These are phyloP conservation scores for Primulina huaijiensis DNA, from an alignment of 257 asterid genomes.

Conservation along the genomic window DNA sequence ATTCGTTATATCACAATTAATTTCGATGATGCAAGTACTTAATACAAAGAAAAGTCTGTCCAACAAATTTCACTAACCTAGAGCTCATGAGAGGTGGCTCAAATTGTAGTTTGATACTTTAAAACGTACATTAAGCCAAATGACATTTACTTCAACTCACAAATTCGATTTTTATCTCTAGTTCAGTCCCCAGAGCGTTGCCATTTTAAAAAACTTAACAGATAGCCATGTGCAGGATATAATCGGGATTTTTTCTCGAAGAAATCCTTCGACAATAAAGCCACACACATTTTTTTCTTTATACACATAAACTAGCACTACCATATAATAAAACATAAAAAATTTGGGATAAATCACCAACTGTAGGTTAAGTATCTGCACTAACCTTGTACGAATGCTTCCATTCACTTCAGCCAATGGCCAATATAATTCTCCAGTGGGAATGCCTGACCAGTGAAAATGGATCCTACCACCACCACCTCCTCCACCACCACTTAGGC, in stretches of 20 bases:
- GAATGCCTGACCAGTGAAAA: conserved; percentile 92
- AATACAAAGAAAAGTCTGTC: conserved; percentile 10
- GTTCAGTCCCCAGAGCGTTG: background rate
- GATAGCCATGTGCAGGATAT: background rate
- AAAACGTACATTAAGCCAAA: no score
- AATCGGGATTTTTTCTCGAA: background rate
- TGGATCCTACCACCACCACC: conserved; percentile 99
- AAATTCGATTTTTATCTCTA: background rate
- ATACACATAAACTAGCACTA: background rate
- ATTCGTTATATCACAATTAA: background rate
- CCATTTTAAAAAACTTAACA: background rate
- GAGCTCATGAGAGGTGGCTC: background rate
- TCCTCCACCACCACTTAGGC: conserved; percentile 74
- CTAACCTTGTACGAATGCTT: conserved; percentile 70
- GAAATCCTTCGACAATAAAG: background rate
- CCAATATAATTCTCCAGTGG: conserved; percentile 90
- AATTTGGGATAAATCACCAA: conserved; percentile 18
- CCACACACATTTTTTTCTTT: background rate
- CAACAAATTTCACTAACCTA: background rate
- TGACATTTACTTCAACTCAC: background rate
- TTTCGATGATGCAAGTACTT: conserved; percentile 10
- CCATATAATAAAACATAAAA: conserved; percentile 6
- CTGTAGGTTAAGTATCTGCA: conserved; percentile 20
- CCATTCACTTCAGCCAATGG: conserved; percentile 85
- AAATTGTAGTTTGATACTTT: background rate